Conservation (phyloP, 192 early-diverging fungal genomes). For the Dimargaris xerosporica region DNA sequence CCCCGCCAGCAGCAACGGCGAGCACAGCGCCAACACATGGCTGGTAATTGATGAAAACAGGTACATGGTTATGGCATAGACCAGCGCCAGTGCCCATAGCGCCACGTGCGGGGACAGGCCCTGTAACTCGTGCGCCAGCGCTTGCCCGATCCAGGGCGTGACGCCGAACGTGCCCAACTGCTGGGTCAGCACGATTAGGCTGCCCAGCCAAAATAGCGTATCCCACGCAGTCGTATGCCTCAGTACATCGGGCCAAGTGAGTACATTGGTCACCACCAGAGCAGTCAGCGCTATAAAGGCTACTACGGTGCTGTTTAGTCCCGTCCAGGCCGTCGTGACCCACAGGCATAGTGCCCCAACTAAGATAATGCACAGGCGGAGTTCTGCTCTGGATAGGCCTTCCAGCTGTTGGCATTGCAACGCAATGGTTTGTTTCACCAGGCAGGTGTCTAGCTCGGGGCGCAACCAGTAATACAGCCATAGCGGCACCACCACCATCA, state of each 20-base stretch:
- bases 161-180: conserved; percentile 56
- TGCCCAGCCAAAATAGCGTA: conserved; percentile 65
- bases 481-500: conserved; percentile 22
- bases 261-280: conserved; percentile 36
- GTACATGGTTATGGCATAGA: conserved; percentile 57
- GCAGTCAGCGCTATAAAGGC: conserved; percentile 42
- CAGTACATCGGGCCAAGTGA: conserved; percentile 50
- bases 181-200: conserved; percentile 61
- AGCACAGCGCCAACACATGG: conserved; percentile 52
- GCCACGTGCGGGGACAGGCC: conserved; percentile 23
- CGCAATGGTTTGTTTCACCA: conserved; percentile 18
- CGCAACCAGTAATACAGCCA: conserved; percentile 17
- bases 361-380: conserved; percentile 34
- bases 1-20: conserved; percentile 59
- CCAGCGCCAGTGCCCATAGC: conserved; percentile 28
- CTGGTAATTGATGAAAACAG: conserved; percentile 58
- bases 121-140: conserved; percentile 26
- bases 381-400: conserved; percentile 17
- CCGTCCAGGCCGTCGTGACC: conserved; percentile 40
- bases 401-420: conserved; percentile 17
- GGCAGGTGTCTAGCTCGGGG: conserved; percentile 17
- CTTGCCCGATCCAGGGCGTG: conserved; percentile 43
- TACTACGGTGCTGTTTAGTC: conserved; percentile 48
- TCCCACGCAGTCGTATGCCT: conserved; percentile 64
- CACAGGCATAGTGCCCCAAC: conserved; percentile 38